Base-by-base conservation (phyloP, 129 eudicot species). In the Escallonia rubra region DNA sequence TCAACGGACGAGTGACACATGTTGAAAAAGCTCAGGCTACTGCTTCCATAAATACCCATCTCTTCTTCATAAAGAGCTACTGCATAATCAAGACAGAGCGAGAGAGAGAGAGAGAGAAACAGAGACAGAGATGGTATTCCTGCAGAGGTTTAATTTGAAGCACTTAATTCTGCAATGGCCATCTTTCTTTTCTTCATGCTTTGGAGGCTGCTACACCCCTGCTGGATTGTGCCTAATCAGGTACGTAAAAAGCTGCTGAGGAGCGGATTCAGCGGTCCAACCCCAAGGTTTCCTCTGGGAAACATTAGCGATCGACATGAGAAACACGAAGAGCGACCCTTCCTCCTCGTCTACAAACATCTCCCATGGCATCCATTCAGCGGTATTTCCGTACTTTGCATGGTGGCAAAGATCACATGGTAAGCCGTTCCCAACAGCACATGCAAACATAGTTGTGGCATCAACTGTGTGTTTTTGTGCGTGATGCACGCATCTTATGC, bases 221-320 rank as follows among this genome's bases (percentile, higher is more conserved):
- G 87, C 54, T 86, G 88, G 89, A 66, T 92, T 59, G 70, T 82
- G 67, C 98, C 98, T n/a, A 78, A 79, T 66, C 34, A 80, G 40
- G 81, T 76, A 7, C 80, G 70, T 15, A 57, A 82, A 55, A 88
- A 78, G 83, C 89, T 92, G 42, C 74, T 43, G 52, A 66, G 70
- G 55, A 83, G 82, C 59, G 98, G 98, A 3, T 69, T 92, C 68
- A 59, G 76, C 47, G 98, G 98, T 16, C 98, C 98, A 46, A 71
- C 74, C 15, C 98, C 98, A 15, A 77, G 76, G 63, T 92, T 92
- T 62, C 98, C 98, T 16, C 43, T 92, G 2, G 98, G 98, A 61
- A 92, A 92, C 74, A 75, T 85, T 39, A 74, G 41, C 7, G 89
- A n/a, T n/a, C n/a, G n/a, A 84, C n/a, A 88, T 88, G 80, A 78